Evolutionary conservation across 2,329 filamentous ascomycete genomes (phyloP), one percentile per base, ranked within the genome.

Genomic region (Talaromyces islandicus): DNA sequence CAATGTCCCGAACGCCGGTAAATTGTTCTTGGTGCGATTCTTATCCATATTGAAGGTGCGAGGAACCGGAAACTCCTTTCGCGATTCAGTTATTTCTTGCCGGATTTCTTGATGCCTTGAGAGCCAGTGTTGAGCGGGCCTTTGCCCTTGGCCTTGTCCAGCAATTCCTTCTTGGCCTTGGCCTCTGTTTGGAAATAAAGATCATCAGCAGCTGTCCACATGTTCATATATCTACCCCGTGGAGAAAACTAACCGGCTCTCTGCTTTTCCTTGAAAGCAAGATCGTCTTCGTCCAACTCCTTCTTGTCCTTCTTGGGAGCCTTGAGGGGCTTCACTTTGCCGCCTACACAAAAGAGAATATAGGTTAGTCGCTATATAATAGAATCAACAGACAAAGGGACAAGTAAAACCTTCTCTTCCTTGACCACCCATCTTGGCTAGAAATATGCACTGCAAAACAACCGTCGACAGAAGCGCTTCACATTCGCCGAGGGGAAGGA

Each of bases 51-150:
- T 19, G 24, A 19, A 52, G 14, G 7, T 12, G 11, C 24, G 25
- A 25, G 48, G 2, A 9, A 46, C 9, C 9, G 11, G 9, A 11
- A 14, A 12, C 5, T 24, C 11, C n/a, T 46, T 21, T 24, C 19
- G 11, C 12, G 19, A 4, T 56, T 41, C n/a, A 3, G 55, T 79
- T 83, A 96, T 88, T 97, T 96, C 89, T 97, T 96, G 77, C 92
- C 92, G 64, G 90, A 94, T 86, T 96, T 97, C 88, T 97, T 97
- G 82, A 97, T 96, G 64, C 91, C 92, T 79, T 95, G 91, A 54
- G 83, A 77, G 35, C 91, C 92, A 32, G 86, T 88, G 79, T 92
- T 92, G 73, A 97, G 75, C 41, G 93, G 92, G 3, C 93, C 93
- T 80, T 95, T 96, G 76, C 90, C 90, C 70, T 89, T 88, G 52